phyloP scores from a whole-genome alignment of 192 early-diverging fungal species.

The Gonapodya prolifera region DNA sequence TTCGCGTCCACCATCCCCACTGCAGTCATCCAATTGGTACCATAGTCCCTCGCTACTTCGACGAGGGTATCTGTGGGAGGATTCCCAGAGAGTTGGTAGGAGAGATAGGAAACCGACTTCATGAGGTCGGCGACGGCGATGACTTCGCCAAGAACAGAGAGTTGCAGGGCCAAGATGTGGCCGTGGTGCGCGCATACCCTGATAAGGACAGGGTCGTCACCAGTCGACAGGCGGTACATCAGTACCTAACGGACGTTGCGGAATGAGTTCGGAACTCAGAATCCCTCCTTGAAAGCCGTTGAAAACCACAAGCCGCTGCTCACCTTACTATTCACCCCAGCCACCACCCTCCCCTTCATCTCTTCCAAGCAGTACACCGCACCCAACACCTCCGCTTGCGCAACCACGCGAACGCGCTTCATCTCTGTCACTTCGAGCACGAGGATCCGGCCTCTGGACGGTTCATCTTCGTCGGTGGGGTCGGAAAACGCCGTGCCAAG shows the following conservation, averaged over 20 bases:
- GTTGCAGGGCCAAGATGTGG: constrained; percentile 38
- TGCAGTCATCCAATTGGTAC: constrained; percentile 49
- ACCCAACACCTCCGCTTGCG: constrained; percentile 36
- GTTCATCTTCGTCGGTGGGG: constrained; percentile 42
- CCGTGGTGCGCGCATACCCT: constrained; percentile 24
- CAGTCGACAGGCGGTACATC: not conserved
- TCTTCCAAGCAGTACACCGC: constrained; percentile 45
- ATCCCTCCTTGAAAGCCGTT: too few relatives aligned
- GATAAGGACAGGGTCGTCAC: constrained; percentile 16
- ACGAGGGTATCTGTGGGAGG: constrained; percentile 23
- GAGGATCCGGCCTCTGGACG: constrained; percentile 58
- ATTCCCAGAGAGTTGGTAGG: too few relatives aligned
- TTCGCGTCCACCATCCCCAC: constrained; percentile 46
- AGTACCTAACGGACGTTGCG: too few relatives aligned
- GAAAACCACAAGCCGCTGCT: not conserved
- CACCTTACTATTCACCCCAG: constrained; percentile 53
- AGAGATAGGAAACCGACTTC: constrained; percentile 55
- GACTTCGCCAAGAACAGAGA: constrained; percentile 50
- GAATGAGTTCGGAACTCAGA: too few relatives aligned
- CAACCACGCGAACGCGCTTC: constrained; percentile 34
- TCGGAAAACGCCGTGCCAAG: constrained; percentile 58
- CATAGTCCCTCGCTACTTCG: constrained; percentile 44
- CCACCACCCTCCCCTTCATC: constrained; percentile 52
- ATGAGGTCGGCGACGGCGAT: constrained; percentile 75
- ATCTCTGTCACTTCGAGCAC: constrained; percentile 38